Conservation (phyloP, 257 asterid species). For the Solanum lycopersicoides region DNA sequence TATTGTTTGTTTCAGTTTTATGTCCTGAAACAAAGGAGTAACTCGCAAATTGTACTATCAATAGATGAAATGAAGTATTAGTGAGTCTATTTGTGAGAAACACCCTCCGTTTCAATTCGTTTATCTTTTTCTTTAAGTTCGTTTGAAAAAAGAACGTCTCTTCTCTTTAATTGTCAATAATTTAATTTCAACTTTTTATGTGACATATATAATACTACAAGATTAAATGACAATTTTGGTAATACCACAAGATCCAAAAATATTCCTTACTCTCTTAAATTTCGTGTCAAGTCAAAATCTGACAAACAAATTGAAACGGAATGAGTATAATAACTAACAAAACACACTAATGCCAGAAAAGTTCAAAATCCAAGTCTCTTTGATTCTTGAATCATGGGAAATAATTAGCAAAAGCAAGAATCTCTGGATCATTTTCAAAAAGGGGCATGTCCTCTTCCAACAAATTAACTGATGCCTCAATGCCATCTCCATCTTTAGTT, state of each 20-base stretch:
- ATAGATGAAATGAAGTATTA: neutral
- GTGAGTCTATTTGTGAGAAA: neutral
- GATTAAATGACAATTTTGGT: neutral
- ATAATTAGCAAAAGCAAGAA: neutral
- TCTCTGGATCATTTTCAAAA: neutral
- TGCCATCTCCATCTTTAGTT: slow-evolving; percentile 21
- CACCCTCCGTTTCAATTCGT: no score
- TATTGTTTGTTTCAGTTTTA: neutral
- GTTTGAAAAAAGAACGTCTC: neutral
- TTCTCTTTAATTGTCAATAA: neutral
- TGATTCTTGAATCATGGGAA: neutral
- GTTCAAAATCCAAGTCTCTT: neutral
- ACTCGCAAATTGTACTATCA: neutral
- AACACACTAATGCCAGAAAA: neutral
- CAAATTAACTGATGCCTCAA: slow-evolving; percentile 38
- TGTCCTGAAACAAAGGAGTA: neutral
- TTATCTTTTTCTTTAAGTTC: no score
- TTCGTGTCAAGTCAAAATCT: neutral
- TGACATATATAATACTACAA: no score
- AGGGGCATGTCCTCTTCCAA: slow-evolving; percentile 9
- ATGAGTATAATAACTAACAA: neutral
- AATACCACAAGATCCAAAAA: no score
- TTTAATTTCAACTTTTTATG: no score
- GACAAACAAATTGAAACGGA: no score
- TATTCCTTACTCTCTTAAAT: neutral